A percentile compares a stretch with the other conserved stretches of the same genome.
These are phyloP conservation scores for Reticulascus tulasneorum DNA, from an alignment of 2,329 filamentous ascomycete species.

Conservation along the genomic window DNA sequence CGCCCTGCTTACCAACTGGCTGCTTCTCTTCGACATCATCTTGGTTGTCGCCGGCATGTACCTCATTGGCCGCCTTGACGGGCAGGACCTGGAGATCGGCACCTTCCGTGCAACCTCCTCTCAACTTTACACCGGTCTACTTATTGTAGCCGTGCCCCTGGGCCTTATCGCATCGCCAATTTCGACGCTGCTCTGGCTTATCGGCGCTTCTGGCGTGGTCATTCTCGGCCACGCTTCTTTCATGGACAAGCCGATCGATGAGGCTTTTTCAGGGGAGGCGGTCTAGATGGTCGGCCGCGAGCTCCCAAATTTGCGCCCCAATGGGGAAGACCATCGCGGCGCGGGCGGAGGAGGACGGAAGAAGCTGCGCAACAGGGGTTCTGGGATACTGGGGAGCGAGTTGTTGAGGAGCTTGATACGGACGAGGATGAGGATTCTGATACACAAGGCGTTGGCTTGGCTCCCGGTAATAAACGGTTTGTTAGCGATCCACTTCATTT, in stretches of 20 bases:
- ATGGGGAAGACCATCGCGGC: constrained; percentile 99
- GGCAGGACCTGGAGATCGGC: constrained; percentile 83
- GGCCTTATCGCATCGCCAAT: constrained; percentile 83
- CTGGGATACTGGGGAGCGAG: constrained; percentile 42
- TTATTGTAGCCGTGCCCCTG: constrained; percentile 78
- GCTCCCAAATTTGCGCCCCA: constrained; percentile 90
- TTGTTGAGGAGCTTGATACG: constrained; percentile 65
- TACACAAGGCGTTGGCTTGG: constrained; percentile 50
- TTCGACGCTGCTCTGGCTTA: constrained; percentile 85
- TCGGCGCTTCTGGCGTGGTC: constrained; percentile 89
- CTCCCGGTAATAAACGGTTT: constrained; percentile 45
- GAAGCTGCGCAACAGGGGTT: constrained; percentile 36
- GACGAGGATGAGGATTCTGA: constrained; percentile 53
- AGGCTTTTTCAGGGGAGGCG: constrained; percentile 99
- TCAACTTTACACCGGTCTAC: constrained; percentile 87
- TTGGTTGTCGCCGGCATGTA: constrained; percentile 84
- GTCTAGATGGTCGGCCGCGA: constrained; percentile 99
- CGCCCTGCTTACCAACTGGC: constrained; percentile 81
- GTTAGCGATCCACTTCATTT: constrained; percentile 58
- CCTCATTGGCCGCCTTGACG: constrained; percentile 85
- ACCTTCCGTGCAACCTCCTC: constrained; percentile 79
- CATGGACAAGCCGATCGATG: constrained; percentile 98
- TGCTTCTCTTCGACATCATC: constrained; percentile 87
- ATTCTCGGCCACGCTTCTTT: constrained; percentile 93
- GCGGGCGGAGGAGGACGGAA: constrained; percentile 62